phyloP scores from a whole-genome alignment of 805 yeast genomes.

The Candida mattraensis region DNA sequence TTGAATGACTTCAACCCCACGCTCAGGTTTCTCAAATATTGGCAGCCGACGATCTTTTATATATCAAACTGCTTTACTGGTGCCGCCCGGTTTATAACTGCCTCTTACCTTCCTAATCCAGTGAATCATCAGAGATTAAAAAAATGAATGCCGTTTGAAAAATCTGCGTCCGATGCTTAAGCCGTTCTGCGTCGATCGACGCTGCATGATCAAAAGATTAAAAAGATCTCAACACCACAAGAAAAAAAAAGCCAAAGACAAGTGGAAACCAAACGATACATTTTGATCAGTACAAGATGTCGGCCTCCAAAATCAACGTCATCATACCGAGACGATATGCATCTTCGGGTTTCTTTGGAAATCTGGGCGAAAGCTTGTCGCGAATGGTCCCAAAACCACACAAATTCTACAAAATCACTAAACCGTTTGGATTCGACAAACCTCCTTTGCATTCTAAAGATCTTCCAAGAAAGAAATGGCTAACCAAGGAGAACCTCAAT shows the following conservation, averaged over 20 bases:
- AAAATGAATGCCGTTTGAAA: constrained; percentile 1
- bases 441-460: constrained; percentile 28
- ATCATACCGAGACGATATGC: constrained; percentile 20
- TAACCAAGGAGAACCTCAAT: constrained; percentile 30
- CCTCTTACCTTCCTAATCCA: too few species aligned
- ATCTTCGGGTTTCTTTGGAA: constrained; percentile 29
- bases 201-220: too few species aligned
- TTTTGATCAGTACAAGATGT: constrained; percentile 4
- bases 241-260: too few species aligned
- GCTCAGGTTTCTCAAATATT: too few species aligned
- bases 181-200: constrained; percentile 8
- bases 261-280: too few species aligned
- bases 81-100: too few species aligned
- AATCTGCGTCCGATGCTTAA: too few species aligned
- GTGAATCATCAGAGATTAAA: too few species aligned
- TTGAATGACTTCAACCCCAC: not conserved
- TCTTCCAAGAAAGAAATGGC: constrained; percentile 20
- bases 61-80: too few species aligned
- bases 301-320: constrained; percentile 4
- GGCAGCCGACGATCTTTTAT: too few species aligned
- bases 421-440: constrained; percentile 33
- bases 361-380: constrained; percentile 31
- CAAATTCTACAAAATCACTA: constrained; percentile 31
- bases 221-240: too few species aligned
- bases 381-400: constrained; percentile 37